Conservation (phyloP, 129 eudicot species). For the Smallanthus sonchifolius region DNA sequence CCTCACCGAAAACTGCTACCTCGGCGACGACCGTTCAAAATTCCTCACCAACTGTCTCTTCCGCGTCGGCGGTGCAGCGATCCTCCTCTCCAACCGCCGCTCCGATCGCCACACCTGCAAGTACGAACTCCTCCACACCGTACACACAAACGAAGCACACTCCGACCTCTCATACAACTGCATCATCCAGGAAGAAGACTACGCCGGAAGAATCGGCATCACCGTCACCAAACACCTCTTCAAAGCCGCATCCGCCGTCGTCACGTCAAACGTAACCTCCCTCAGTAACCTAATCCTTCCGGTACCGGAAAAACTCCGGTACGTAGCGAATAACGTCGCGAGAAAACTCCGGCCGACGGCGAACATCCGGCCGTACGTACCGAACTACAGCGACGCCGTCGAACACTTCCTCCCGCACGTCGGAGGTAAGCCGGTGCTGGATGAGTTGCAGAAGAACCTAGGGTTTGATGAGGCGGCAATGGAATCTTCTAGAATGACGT, state of each 20-base stretch:
- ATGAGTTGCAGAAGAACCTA: constrained; percentile 38
- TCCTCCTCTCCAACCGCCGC: constrained; percentile 47
- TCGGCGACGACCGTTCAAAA: constrained; percentile 50
- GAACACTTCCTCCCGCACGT: constrained; percentile 60
- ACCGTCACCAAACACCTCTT: constrained; percentile 48
- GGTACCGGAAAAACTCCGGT: constrained; percentile 34
- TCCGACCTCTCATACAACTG: constrained; percentile 48
- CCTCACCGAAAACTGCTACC: constrained; percentile 38
- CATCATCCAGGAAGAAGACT: constrained; percentile 54
- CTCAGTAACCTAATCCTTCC: constrained; percentile 47
- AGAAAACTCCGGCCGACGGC: constrained; percentile 17
- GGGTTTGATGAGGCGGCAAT: constrained; percentile 35
- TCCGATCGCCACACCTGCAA: constrained; percentile 33
- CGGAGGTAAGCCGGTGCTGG: constrained; percentile 64
- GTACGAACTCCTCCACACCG: constrained; percentile 52
- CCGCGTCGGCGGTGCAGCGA: constrained; percentile 62
- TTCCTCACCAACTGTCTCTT: constrained; percentile 39
- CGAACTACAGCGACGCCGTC: constrained; percentile 37
- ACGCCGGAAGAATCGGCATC: constrained; percentile 31
- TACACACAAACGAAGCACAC: constrained; percentile 44
- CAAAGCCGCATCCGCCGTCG: constrained; percentile 41
- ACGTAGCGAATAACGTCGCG: constrained; percentile 8
- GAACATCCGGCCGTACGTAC: constrained; percentile 24
- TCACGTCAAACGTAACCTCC: constrained; percentile 34
- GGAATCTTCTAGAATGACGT: constrained; percentile 64